Conservation (phyloP, 768 basidiomycete genomes). For the Lactifluus echinatus region DNA sequence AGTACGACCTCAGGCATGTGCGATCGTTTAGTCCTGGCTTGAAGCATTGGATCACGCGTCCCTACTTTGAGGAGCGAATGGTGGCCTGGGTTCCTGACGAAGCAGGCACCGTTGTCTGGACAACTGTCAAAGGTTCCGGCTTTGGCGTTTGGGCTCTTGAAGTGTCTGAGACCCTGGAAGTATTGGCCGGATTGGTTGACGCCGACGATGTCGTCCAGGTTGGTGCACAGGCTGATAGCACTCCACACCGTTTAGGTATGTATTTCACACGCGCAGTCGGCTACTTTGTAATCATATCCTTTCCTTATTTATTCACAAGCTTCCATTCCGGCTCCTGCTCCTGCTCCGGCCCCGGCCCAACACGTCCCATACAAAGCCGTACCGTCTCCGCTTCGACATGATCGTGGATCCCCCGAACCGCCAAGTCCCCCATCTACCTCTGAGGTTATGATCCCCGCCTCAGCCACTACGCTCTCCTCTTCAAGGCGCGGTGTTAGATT, state of each 20-base stretch:
- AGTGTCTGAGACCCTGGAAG: conserved; percentile 16
- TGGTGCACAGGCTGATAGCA: background rate
- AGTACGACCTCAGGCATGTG: conserved; percentile 26
- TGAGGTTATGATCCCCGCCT: conserved; percentile 1
- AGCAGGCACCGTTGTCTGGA: conserved; percentile 10
- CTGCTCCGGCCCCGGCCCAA: conserved; percentile 13
- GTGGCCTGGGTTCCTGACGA: conserved; percentile 12
- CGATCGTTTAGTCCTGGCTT: conserved; percentile 24
- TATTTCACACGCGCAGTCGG: conserved; percentile 11
- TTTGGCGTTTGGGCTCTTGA: conserved; percentile 22
- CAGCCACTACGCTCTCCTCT: background rate
- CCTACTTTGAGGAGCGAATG: conserved; percentile 18
- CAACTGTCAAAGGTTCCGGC: conserved; percentile 17
- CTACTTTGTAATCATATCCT: conserved; percentile 23
- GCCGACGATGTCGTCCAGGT: conserved; percentile 18
- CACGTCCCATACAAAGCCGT: conserved; percentile 31
- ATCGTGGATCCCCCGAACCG: conserved; percentile 25
- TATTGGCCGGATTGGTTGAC: conserved; percentile 8
- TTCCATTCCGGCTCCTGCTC: conserved; percentile 14
- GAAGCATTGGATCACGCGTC: conserved; percentile 15
- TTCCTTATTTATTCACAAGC: conserved; percentile 9
- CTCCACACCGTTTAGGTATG: conserved; percentile 8
- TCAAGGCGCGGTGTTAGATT: conserved; percentile 52
- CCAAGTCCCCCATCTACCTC: conserved; percentile 10
- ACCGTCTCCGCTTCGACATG: conserved; percentile 44